Percentiles rank a stretch among this genome's conserved stretches.
Evolutionary conservation across 495 filamentous ascomycete species (phyloP).

Genomic region (Penicillium paxilli): DNA sequence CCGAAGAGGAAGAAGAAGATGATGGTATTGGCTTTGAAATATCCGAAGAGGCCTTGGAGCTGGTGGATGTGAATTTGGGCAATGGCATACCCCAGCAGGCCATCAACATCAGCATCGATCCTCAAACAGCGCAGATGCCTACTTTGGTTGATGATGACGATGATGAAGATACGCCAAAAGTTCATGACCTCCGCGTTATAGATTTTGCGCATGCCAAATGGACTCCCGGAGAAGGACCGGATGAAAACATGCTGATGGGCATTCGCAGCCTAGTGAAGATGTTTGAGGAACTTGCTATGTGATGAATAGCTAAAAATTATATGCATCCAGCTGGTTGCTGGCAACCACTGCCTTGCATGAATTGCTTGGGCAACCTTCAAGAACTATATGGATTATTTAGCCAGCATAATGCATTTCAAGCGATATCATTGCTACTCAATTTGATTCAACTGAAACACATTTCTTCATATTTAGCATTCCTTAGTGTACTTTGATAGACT

Average conservation of each 20-base stretch:
- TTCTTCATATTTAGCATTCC: background rate
- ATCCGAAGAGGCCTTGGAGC: slow-evolving; percentile 32
- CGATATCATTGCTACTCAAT: background rate
- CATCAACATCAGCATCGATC: slow-evolving; percentile 44
- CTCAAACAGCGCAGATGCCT: slow-evolving; percentile 27
- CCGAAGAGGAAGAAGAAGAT: slow-evolving; percentile 48
- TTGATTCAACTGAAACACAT: background rate
- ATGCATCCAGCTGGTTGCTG: slow-evolving; percentile 27
- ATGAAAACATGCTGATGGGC: slow-evolving; percentile 80
- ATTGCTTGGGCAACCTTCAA: background rate
- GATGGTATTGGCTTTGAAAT: slow-evolving; percentile 60
- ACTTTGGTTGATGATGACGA: slow-evolving; percentile 64
- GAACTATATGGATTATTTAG: too few relatives aligned
- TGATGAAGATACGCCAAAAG: slow-evolving; percentile 65
- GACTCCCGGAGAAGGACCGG: slow-evolving; percentile 81
- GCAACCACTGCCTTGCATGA: slow-evolving; percentile 15
- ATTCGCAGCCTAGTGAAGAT: slow-evolving; percentile 72
- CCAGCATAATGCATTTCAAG: background rate
- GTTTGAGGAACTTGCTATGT: slow-evolving; percentile 59
- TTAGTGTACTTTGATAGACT: background rate
- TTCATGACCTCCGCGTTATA: slow-evolving; percentile 84
- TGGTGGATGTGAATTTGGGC: slow-evolving; percentile 33
- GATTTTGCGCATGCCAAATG: slow-evolving; percentile 95
- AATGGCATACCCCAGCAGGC: slow-evolving; percentile 29
- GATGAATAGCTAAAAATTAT: slow-evolving; percentile 10